Evolutionary conservation across 371 early-diverging fungal genomes (phyloP), one percentile per base, ranked within the genome.

Genomic region (Mortierella polycephala): DNA sequence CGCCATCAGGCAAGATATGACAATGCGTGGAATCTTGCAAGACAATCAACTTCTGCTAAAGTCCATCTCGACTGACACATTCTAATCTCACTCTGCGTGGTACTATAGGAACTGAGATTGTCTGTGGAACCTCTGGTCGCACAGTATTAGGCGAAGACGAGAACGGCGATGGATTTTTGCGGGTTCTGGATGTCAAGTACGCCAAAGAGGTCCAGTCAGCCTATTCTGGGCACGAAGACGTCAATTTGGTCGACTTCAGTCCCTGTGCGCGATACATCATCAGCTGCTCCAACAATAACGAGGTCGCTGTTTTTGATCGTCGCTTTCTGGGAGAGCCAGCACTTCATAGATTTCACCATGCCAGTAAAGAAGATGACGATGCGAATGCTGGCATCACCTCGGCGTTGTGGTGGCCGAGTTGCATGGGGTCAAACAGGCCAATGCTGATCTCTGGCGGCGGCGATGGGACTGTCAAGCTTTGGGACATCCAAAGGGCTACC

Each of bases 391-490:
- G 80, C 1, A 67, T 79, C 47, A 66, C 74, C 0, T 65, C 80
- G 0, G 80, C 74, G 5, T 60, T 79, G 12, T 79, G 80, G 80
- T 79, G 69, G 73, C 69, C 69, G 4, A 16, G 54, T 2, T 23
- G 67, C 23, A 20, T 59, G 14, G 62, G 67, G 0, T 42, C 59
- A 10, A 64, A 60, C 11, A 59, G 68, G 41, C 18, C 59, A 1
- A 64, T 75, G 74, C 21, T 82, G 39, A 41, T 81, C 16, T 67
- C 81, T 1, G 68, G 75, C 12, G 81, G 75, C 8, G 82, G 81
- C 12, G 81, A 82, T 42, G 82, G 81, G 0, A 51, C 60, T 16
- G 72, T 82, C 20, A 65, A 63, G 46, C 18, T 74, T 6, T 82
- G 81, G 80, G 80, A 79, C 52, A 54, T 79, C 11, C 64, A 70